Evolutionary conservation across 352 stramenopile genomes (phyloP).

Genomic region (Globisporangium mamillatum): DNA sequence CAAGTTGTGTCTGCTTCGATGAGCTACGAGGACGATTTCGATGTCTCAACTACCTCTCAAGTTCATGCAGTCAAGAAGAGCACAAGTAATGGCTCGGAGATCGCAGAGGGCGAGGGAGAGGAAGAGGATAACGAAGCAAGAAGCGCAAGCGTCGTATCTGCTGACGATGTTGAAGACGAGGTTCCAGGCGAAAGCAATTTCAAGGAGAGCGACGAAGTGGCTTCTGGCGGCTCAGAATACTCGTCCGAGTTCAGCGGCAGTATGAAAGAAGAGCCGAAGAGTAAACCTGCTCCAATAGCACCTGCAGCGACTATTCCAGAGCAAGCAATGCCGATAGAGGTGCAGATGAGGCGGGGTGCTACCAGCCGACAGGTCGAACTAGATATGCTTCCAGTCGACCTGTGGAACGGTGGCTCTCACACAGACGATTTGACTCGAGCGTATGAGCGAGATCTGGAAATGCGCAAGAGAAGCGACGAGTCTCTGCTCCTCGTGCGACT

Average conservation of each 20-base stretch:
- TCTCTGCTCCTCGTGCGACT: constrained; percentile 48
- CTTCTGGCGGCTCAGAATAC: background rate
- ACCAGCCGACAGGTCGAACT: background rate
- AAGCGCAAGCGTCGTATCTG: background rate
- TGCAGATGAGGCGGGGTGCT: background rate
- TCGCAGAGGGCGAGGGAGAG: constrained; percentile 1
- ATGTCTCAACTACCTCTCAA: constrained; percentile 24
- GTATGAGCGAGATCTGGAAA: constrained; percentile 45
- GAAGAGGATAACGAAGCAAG: background rate
- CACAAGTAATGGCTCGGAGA: background rate
- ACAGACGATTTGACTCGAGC: constrained; percentile 18
- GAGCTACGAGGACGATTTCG: constrained; percentile 51
- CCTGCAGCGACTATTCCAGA: background rate
- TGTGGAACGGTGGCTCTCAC: background rate
- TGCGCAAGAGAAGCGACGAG: constrained; percentile 47
- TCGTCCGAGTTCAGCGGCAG: constrained; percentile 2
- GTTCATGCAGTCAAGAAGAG: constrained; percentile 7
- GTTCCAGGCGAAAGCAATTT: background rate
- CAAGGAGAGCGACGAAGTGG: background rate
- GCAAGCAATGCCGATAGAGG: background rate
- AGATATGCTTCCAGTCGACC: background rate
- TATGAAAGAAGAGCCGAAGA: background rate
- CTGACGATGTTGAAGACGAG: constrained; percentile 8
- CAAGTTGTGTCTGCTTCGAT: constrained; percentile 17
- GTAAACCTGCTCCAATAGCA: background rate